Base-by-base conservation (phyloP, 306 rosid species). In the Prosopis cineraria region DNA sequence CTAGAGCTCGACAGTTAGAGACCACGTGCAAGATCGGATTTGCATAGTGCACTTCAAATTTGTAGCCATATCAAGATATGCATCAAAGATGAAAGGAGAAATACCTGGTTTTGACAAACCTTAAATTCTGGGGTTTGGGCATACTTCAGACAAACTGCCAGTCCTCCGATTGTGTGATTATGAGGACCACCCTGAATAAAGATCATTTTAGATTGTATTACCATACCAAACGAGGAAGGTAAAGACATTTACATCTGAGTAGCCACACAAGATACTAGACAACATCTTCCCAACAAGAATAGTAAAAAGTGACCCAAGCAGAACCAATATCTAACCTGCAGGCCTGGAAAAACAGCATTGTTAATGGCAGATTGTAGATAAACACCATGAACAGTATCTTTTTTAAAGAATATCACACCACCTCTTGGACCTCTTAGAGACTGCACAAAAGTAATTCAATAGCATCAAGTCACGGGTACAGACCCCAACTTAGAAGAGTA, bases 121-220 rank as follows among this genome's bases (percentile, higher is more conserved):
- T 89, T 90, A 79, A 92, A 94, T 73, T 90, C 95, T 29, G 83
- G 87, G 30, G 95, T 85, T 64, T 85, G 93, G 1, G 97, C 98
- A 75, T 89, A 74, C 84, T 90, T 88, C 85, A 94, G 84, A 88
- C 93, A 89, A 62, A 92, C 97, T 7, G 98, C 92, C 56, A 94
- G 95, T 70, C 98, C 98, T 16, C 97, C 98, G 77, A 94, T 94
- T 66, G 96, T 94, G 89, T 94, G 94, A 82, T 94, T 94, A 82
- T 92, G 98, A 77, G 98, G 98, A 85, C 98, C 98, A 69, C 98
- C 98, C 98, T 94, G 84, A 24, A 55, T 22, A 25, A 55, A 24
- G 75, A 88, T 13, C 67, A 76, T 70, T 80, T 29, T 5, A 48
- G 10, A 22, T 14, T 10, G 37, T 25, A 67, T 75, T 41, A 83